phyloP scores from a whole-genome alignment of 75 land plant genomes.

The Pinus tabuliformis region DNA sequence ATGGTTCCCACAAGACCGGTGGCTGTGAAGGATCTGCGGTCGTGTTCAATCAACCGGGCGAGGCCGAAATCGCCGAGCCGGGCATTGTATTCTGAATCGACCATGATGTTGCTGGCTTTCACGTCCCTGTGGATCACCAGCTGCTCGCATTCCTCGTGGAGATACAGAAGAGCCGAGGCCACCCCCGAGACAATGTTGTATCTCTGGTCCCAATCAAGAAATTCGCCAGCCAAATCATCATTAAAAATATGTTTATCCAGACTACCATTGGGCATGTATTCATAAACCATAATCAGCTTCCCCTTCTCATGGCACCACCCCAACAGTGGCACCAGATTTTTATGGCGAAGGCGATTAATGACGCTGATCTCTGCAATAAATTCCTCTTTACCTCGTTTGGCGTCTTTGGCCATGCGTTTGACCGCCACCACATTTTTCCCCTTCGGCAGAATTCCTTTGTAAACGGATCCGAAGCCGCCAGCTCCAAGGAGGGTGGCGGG shows the following conservation, averaged over 20 bases:
- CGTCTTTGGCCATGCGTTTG: conserved; percentile 33
- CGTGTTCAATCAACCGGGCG: neutral
- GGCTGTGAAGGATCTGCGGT: neutral
- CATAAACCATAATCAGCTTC: conserved; percentile 44
- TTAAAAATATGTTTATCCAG: conserved; percentile 29
- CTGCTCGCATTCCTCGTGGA: conserved; percentile 41
- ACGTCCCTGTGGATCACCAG: conserved; percentile 15
- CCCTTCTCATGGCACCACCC: conserved; percentile 43
- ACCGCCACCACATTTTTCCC: conserved; percentile 24
- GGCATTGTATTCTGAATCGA: neutral
- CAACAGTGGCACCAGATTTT: conserved; percentile 30
- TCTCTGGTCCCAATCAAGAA: conserved; percentile 20
- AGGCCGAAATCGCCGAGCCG: conserved; percentile 4
- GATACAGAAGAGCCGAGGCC: conserved; percentile 26
- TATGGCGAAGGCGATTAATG: conserved; percentile 37
- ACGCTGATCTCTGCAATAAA: conserved; percentile 35
- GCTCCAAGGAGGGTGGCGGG: conserved; percentile 32
- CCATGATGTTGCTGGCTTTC: conserved; percentile 3
- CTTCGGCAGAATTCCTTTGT: conserved; percentile 28
- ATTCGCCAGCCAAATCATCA: neutral
- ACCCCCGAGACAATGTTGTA: conserved; percentile 30
- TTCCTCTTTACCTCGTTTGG: conserved; percentile 32
- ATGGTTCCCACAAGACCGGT: conserved; percentile 31
- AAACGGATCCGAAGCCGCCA: conserved; percentile 57
- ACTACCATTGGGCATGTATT: conserved; percentile 54